Evolutionary conservation across 345 rosid species (phyloP), one percentile per base, ranked within the genome.

Genomic region (Anacardium occidentale): DNA sequence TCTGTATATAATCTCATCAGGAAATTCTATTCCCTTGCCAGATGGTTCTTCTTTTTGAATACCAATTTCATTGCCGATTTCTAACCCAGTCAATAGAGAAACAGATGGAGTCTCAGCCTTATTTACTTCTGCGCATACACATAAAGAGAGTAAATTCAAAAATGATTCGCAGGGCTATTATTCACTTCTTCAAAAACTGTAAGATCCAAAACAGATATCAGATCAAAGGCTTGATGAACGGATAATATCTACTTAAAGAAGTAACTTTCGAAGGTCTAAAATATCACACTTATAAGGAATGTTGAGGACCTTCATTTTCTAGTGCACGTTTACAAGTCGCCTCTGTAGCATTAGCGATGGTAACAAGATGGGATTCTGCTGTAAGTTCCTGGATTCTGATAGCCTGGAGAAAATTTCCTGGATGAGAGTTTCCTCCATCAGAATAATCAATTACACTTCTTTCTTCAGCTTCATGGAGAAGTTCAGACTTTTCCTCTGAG

Each of bases 401-500:
- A 24, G 66, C 62, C 66, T 70, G 48, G 25, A 18, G 26, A 48
- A 54, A 63, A 21, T 26, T 55, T 66, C 64, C 70, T 10, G 59
- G 3, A 18, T 47, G 59, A 54, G 59, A 62, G 64, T 18, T 42
- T 52, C 68, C 62, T 66, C 66, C 62, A 26, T 60, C 22, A 15
- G 64, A 67, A 60, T 42, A n/a, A 44, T 52, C 52, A 72, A 12
- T 42, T 45, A 25, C 62, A 57, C 17, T 64, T 40, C 56, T 63
- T 61, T 68, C 73, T 61, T 79, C 70, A 71, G 67, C 57, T 37
- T 48, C 77, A 25, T 10, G 53, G 7, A 65, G 25, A 62, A 53
- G 51, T 53, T 20, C 55, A 32, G 53, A 26, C 17, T n/a, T 65
- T 52, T 29, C 44, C 64, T 70, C 66, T 52, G 66, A 20, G 44